Conservation (phyloP, 1,139 yeast genomes). For the Kurtzmaniella quercitrusa region DNA sequence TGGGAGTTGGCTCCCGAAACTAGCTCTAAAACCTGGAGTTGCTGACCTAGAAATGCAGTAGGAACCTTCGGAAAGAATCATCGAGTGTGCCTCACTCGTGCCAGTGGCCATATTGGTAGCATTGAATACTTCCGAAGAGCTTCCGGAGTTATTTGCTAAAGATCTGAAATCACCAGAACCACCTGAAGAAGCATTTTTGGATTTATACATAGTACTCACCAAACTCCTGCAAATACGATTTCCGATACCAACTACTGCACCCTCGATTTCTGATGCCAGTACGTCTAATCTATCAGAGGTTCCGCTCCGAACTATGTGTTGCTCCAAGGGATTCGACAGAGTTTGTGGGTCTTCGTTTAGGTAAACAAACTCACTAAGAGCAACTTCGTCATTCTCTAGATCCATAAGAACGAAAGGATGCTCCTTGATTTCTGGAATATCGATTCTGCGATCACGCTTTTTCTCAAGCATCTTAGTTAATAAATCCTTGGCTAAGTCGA, state of each 20-base stretch:
- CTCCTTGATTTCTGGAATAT: constrained; percentile 66
- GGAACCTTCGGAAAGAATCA: constrained; percentile 32
- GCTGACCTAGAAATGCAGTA: constrained; percentile 6
- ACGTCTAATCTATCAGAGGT: constrained; percentile 30
- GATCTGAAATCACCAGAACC: constrained; percentile 10
- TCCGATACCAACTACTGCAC: constrained; percentile 80
- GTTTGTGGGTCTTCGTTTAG: constrained; percentile 21
- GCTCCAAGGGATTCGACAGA: constrained; percentile 10
- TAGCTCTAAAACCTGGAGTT: constrained; percentile 10
- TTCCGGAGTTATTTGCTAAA: constrained; percentile 28
- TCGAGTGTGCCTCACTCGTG: constrained; percentile 22
- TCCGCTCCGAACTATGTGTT: constrained; percentile 11
- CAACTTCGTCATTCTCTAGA: constrained; percentile 42
- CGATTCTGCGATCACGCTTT: constrained; percentile 65
- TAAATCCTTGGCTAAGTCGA: constrained; percentile 63
- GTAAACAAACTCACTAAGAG: constrained; percentile 35
- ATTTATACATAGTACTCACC: constrained; percentile 45
- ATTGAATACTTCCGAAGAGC: constrained; percentile 24
- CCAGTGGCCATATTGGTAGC: constrained; percentile 8
- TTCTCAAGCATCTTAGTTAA: constrained; percentile 62
- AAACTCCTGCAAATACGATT: constrained; percentile 59
- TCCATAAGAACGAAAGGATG: constrained; percentile 78
- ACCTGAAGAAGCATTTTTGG: constrained; percentile 19
- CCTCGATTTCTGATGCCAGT: constrained; percentile 64
- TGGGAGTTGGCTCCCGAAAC: constrained; percentile 5